phyloP scores from a whole-genome alignment of 164 flowering plant genomes.

The Chimonanthus praecox region DNA sequence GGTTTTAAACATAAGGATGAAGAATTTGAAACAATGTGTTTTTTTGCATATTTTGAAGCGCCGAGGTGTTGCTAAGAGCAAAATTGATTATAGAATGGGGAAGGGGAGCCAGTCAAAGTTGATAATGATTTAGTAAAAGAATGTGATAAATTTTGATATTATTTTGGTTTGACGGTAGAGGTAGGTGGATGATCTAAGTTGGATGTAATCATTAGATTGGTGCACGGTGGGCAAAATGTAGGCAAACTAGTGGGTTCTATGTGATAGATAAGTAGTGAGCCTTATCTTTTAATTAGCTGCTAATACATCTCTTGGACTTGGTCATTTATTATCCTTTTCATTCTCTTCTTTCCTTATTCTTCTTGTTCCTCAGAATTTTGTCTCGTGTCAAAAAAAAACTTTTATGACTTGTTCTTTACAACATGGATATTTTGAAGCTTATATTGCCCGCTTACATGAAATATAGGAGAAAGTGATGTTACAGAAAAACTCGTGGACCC shows the following conservation, averaged over 20 bases:
- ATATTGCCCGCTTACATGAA: background rate
- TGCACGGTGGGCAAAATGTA: too few relatives aligned
- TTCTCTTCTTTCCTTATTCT: background rate
- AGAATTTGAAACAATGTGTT: too few relatives aligned
- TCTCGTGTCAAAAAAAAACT: background rate
- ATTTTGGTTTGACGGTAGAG: background rate
- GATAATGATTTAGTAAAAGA: too few relatives aligned
- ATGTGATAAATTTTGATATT: background rate
- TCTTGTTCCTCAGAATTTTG: background rate
- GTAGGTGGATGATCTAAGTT: background rate
- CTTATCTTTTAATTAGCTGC: background rate
- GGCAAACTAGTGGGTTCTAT: too few relatives aligned
- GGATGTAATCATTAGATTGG: too few relatives aligned
- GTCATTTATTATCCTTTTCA: background rate
- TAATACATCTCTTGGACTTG: background rate
- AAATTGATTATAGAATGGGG: too few relatives aligned
- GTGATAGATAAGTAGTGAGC: too few relatives aligned
- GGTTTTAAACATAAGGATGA: too few relatives aligned
- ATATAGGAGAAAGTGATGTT: conserved; percentile 69
- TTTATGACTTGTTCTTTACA: too few relatives aligned
- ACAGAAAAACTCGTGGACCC: conserved; percentile 83
- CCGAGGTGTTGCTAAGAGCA: too few relatives aligned
- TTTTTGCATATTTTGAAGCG: too few relatives aligned
- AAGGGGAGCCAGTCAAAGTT: too few relatives aligned
- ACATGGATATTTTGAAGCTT: background rate